Evolutionary conservation across 2,329 filamentous ascomycete species (phyloP), one percentile per base, ranked within the genome.

Genomic region (Biscogniauxia sp.): DNA sequence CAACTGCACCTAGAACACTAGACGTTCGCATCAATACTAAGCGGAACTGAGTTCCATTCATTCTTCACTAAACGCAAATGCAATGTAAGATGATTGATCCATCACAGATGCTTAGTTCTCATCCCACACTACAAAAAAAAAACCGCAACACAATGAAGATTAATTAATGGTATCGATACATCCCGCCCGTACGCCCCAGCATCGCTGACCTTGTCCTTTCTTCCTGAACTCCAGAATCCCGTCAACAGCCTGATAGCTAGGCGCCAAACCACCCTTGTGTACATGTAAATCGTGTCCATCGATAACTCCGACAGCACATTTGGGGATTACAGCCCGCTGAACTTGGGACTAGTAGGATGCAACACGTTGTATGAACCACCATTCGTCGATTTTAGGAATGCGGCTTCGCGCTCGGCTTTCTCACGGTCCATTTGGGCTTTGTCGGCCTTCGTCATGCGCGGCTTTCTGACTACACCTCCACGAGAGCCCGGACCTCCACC

Each of bases 361-460:
- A 73, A 61, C 11, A 73, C 68, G 51, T 73, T 73, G 61, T 73
- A 73, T 15, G 68, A 67, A n/a, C 68, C 64, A 15, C 61, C 54
- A 54, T 62, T 70, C 1, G 64, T 69, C n/a, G 68, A 67, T 54
- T 74, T 73, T 5, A 72, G 54, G 37, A 73, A 67, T 5, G 66
- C 68, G 7, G 71, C 71, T 74, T 93, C 90, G 51, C 90, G 83
- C 65, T 93, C 89, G 6, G 88, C 82, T 78, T 95, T 95, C 74
- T 96, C 92, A 52, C 86, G 84, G 70, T 96, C 92, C 76, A 92
- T 87, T 71, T 89, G 86, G 63, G 90, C 89, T 69, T 92, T 91
- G 72, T 94, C 90, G 45, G 91, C 89, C 74, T 97, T 97, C 49
- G 90, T 95, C 67, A 92, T 88, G 51, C 93, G 88, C 56, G 92